Evolutionary conservation across 2,329 filamentous ascomycete species (phyloP).

Genomic region (Ophiocordyceps camponoti-saundersi): DNA sequence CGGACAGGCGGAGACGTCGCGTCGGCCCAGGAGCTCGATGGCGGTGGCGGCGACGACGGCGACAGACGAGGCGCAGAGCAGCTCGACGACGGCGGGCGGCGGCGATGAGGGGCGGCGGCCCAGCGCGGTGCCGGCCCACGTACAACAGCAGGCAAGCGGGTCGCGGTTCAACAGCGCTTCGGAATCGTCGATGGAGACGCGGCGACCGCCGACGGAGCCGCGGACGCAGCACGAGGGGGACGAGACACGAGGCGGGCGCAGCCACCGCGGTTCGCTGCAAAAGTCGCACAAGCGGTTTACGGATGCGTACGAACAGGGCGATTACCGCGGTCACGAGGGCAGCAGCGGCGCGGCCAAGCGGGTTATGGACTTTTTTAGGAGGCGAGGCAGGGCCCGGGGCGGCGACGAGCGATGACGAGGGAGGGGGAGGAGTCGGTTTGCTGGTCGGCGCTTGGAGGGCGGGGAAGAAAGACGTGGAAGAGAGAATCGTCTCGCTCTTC

Average conservation of each 20-base stretch:
- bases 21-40: slow-evolving; percentile 1
- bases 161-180: slow-evolving; percentile 32
- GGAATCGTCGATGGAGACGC: slow-evolving; percentile 34
- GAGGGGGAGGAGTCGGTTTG: background rate
- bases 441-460: background rate
- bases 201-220: slow-evolving; percentile 21
- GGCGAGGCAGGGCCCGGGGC: slow-evolving; percentile 60
- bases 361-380: slow-evolving; percentile 97
- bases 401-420: slow-evolving; percentile 32
- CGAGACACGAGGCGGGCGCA: slow-evolving; percentile 8
- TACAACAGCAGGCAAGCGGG: slow-evolving; percentile 17
- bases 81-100: background rate
- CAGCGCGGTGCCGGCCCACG: slow-evolving; percentile 27
- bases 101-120: slow-evolving; percentile 19
- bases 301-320: slow-evolving; percentile 71
- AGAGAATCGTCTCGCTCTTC: background rate
- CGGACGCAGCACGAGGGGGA: slow-evolving; percentile 10
- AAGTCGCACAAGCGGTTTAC: slow-evolving; percentile 80
- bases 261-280: slow-evolving; percentile 45
- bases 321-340: slow-evolving; percentile 51
- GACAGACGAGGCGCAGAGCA: slow-evolving; percentile 17
- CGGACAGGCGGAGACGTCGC: slow-evolving; percentile 10
- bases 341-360: slow-evolving; percentile 76
- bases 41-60: slow-evolving; percentile 2
- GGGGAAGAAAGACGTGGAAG: background rate